A percentile compares a stretch with the other conserved stretches of the same genome.
Conservation (phyloP, 495 filamentous ascomycete genomes). For the Penicilliopsis zonata region DNA sequence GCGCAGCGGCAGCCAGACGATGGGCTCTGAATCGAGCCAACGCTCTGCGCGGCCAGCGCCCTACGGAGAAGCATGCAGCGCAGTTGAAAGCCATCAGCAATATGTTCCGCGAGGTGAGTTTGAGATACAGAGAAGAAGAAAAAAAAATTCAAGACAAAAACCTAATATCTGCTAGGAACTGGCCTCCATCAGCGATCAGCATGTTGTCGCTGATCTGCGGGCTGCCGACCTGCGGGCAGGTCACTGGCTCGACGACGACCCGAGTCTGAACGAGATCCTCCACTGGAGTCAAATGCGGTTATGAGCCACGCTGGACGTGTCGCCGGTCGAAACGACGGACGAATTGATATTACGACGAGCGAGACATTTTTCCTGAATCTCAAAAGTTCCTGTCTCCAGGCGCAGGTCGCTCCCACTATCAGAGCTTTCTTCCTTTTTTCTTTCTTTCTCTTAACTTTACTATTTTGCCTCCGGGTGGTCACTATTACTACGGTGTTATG, state of each 20-base stretch:
- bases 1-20: constrained; percentile 61
- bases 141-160: neutral
- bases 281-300: constrained; percentile 31
- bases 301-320: too few species aligned
- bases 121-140: neutral
- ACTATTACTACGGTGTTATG: too few species aligned
- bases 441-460: too few species aligned
- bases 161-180: constrained; percentile 43
- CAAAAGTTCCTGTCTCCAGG: too few species aligned
- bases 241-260: constrained; percentile 67
- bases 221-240: constrained; percentile 52
- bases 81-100: constrained; percentile 48
- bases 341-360: too few species aligned
- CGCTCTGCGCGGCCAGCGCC: constrained; percentile 51
- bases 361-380: too few species aligned
- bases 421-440: too few species aligned
- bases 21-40: constrained; percentile 66
- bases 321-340: too few species aligned
- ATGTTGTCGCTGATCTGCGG: constrained; percentile 52
- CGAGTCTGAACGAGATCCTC: constrained; percentile 31
- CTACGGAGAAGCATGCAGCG: constrained; percentile 42
- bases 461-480: too few species aligned
- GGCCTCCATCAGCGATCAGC: constrained; percentile 52
- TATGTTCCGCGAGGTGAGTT: constrained; percentile 49
- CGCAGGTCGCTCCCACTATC: too few species aligned